phyloP scores from a whole-genome alignment of 192 early-diverging fungal species.

The Backusella psychrophila region DNA sequence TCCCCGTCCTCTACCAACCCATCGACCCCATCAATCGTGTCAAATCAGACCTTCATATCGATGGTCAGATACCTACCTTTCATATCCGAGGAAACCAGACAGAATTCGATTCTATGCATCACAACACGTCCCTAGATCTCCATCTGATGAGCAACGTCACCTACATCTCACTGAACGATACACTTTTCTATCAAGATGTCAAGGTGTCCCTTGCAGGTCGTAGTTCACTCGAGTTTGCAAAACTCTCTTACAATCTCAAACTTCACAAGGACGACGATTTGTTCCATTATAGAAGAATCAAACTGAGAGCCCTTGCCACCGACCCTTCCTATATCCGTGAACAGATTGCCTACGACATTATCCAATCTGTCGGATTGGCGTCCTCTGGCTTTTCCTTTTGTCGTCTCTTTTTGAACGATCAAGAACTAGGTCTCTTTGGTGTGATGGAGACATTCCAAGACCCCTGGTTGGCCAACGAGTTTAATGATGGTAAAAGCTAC shows the following conservation, averaged over 20 bases:
- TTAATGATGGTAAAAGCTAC: neutral
- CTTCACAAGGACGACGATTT: constrained; percentile 1
- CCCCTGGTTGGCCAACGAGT: constrained; percentile 13
- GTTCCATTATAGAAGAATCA: constrained; percentile 7
- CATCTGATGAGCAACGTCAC: neutral
- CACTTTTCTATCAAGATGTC: neutral
- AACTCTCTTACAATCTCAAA: constrained; percentile 25
- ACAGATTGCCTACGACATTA: constrained; percentile 17
- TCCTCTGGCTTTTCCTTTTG: neutral
- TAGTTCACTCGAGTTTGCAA: neutral
- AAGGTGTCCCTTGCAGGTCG: constrained; percentile 9
- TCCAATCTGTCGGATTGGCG: constrained; percentile 4
- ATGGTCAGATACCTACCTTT: neutral
- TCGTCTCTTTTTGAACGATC: constrained; percentile 15
- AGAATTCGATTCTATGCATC: neutral
- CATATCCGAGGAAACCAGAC: neutral
- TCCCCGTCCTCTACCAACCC: neutral
- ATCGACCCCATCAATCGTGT: neutral
- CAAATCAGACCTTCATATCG: neutral
- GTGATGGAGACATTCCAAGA: constrained; percentile 19
- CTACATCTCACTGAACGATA: neutral
- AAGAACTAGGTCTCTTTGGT: constrained; percentile 13
- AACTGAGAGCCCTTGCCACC: constrained; percentile 4
- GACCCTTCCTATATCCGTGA: constrained; percentile 26
- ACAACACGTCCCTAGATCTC: neutral